These are phyloP conservation scores for Aspergillus sp. DNA, from an alignment of 2,329 filamentous ascomycete species.

Conservation along the genomic window DNA sequence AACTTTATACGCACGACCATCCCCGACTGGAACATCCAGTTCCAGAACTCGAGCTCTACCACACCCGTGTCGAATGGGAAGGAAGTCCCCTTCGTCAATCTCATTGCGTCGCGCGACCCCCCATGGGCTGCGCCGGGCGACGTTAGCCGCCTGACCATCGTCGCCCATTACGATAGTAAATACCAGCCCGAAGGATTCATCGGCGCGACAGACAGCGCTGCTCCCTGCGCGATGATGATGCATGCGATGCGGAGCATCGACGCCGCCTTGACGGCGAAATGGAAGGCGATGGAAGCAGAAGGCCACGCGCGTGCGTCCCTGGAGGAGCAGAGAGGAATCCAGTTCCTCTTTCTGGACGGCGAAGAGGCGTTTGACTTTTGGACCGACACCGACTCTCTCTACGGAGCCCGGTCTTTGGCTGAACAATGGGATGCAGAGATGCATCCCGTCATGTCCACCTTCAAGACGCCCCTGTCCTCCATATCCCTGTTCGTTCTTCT, in stretches of 20 bases:
- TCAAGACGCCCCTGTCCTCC: slow-evolving; percentile 69
- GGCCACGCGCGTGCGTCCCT: slow-evolving; percentile 53
- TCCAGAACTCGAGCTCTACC: slow-evolving; percentile 85
- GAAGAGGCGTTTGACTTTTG: slow-evolving; percentile 87
- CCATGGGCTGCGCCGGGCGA: slow-evolving; percentile 75
- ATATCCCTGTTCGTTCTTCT: slow-evolving; percentile 91
- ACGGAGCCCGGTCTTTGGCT: slow-evolving; percentile 81
- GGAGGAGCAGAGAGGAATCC: slow-evolving; percentile 77
- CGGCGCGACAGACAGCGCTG: slow-evolving; percentile 89
- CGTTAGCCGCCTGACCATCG: slow-evolving; percentile 77
- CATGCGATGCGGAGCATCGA: slow-evolving; percentile 81
- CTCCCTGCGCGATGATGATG: slow-evolving; percentile 90
- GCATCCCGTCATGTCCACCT: slow-evolving; percentile 72
- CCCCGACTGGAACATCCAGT: slow-evolving; percentile 74
- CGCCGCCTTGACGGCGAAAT: slow-evolving; percentile 74
- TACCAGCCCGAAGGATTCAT: slow-evolving; percentile 80
- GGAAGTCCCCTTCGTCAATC: slow-evolving; percentile 78
- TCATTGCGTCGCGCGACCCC: slow-evolving; percentile 84
- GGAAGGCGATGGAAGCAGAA: slow-evolving; percentile 67
- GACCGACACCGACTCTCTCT: slow-evolving; percentile 79
- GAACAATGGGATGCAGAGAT: slow-evolving; percentile 72
- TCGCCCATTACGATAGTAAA: slow-evolving; percentile 92
- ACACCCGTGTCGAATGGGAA: slow-evolving; percentile 72
- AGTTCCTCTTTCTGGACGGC: slow-evolving; percentile 87
- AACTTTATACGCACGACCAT: slow-evolving; percentile 74